Evolutionary conservation across 306 rosid species (phyloP).

Genomic region (Vigna mungo): DNA sequence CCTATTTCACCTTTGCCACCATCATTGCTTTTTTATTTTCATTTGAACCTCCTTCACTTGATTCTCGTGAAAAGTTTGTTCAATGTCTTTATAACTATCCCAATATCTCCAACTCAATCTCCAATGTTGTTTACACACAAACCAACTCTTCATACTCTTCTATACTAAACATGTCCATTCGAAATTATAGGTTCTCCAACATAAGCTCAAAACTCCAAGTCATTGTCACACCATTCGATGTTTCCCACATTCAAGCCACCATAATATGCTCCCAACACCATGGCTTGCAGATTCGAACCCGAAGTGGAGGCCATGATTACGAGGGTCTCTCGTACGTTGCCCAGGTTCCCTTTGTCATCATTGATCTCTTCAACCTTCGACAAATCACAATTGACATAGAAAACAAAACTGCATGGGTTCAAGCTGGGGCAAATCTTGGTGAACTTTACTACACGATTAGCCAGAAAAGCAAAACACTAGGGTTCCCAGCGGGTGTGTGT

Average conservation of each 20-base stretch:
- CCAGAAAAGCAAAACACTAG: slow-evolving; percentile 21
- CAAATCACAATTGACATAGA: slow-evolving; percentile 44
- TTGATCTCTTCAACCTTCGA: slow-evolving; percentile 65
- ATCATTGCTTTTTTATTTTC: slow-evolving; percentile 41
- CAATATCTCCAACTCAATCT: slow-evolving; percentile 48
- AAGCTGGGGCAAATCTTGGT: slow-evolving; percentile 40
- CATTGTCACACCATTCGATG: slow-evolving; percentile 36
- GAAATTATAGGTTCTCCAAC: slow-evolving; percentile 52
- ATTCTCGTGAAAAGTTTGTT: slow-evolving; percentile 40
- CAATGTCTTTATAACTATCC: slow-evolving; percentile 39
- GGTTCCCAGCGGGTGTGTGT: slow-evolving; percentile 63
- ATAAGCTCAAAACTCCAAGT: slow-evolving; percentile 28
- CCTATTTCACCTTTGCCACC: not conserved
- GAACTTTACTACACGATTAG: slow-evolving; percentile 38
- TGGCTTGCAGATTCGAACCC: slow-evolving; percentile 55
- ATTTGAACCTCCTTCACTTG: slow-evolving; percentile 32
- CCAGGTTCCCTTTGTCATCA: slow-evolving; percentile 46
- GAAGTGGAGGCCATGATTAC: slow-evolving; percentile 73
- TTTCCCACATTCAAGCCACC: slow-evolving; percentile 62
- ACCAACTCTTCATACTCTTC: too few relatives aligned
- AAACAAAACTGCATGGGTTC: slow-evolving; percentile 41
- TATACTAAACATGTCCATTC: not conserved
- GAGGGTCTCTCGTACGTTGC: slow-evolving; percentile 62
- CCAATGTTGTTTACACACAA: slow-evolving; percentile 43
- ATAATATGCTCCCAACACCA: slow-evolving; percentile 57